Evolutionary conservation across 441 rosid species (phyloP), one percentile per base, ranked within the genome.

Genomic region (Adansonia madagascariensis): DNA sequence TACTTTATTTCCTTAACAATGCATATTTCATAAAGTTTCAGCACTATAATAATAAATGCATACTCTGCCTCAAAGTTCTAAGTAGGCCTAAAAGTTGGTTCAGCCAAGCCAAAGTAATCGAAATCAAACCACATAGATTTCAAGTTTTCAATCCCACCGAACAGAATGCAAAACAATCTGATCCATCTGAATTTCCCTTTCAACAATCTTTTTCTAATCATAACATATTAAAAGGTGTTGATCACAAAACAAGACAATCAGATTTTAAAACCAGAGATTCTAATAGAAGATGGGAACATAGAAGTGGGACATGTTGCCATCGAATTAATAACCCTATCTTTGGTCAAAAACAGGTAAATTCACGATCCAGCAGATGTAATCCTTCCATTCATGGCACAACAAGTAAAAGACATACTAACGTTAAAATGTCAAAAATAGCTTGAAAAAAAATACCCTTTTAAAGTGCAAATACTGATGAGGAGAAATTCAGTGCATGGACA

Each of bases 341-440:
- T 11, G 27, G 49, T 11, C 35, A 35, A 66, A 44, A 44, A 22
- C 71, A 11, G 53, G 31, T 43, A 43, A 17, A 43, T 18, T 66
- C 31, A 66, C n/a, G 31, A 66, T 66, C 24, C 27, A 9, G 53
- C 4, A 9, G 8, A 66, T 17, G 52, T 47, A 22, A 46, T 22
- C 56, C 68, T 22, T 68, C 57, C 57, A 47, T 47, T 68, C 41
- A 47, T 20, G 35, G 17, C 39, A 68, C 41, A 68, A 10, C 41
- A 22, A 46, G 39, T 20, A 44, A 67, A 20, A 17, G 10, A 20
- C 53, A 12, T 1, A 18, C 55, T 20, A 67, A 7, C 18, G 11
- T 46, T 67, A 68, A 22, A 47, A 67, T 20, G 18, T 44, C 55
- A 67, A 67, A 63, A 46, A 68, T 47, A 68, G 73, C 73, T 46